Percentiles rank a stretch among this genome's conserved stretches.
phyloP scores from a whole-genome alignment of 768 basidiomycete genomes.

The Gelatoporia subvermispora region DNA sequence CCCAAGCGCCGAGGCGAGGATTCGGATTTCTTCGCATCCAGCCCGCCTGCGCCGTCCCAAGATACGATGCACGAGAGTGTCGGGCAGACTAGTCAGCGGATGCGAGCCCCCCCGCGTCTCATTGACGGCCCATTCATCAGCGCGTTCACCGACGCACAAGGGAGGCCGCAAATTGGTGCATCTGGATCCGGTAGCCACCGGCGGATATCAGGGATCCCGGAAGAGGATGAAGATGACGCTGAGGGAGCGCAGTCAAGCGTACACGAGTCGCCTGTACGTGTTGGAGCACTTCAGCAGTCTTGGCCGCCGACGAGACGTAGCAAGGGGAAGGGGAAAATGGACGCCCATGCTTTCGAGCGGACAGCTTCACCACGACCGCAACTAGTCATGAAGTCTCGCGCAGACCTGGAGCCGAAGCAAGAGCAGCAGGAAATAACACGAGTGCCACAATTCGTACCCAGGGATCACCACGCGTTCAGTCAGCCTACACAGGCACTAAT shows the following conservation, averaged over 20 bases:
- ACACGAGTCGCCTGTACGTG: too few species aligned
- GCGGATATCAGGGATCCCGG: background rate
- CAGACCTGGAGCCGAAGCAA: background rate
- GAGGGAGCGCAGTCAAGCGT: too few species aligned
- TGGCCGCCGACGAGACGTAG: conserved; percentile 9
- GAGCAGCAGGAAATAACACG: background rate
- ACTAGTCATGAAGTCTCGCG: too few species aligned
- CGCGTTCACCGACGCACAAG: conserved; percentile 16
- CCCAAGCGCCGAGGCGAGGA: background rate
- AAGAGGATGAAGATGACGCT: conserved; percentile 1
- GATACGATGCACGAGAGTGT: conserved; percentile 1
- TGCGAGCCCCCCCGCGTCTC: conserved; percentile 16
- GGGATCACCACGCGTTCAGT: conserved; percentile 13
- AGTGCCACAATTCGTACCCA: background rate
- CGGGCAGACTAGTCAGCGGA: conserved; percentile 3
- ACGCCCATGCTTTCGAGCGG: background rate
- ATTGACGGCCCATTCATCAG: conserved; percentile 20
- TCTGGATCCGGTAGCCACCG: background rate
- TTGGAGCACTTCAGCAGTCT: background rate
- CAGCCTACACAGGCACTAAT: conserved; percentile 1
- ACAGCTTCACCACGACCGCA: too few species aligned
- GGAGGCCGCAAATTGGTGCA: conserved; percentile 1
- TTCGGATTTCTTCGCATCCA: conserved; percentile 9
- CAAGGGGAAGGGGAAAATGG: conserved; percentile 3
- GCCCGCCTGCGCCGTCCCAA: background rate